Evolutionary conservation across 108 stramenopile species (phyloP).

Genomic region (Nannochloropsis gaditana): DNA sequence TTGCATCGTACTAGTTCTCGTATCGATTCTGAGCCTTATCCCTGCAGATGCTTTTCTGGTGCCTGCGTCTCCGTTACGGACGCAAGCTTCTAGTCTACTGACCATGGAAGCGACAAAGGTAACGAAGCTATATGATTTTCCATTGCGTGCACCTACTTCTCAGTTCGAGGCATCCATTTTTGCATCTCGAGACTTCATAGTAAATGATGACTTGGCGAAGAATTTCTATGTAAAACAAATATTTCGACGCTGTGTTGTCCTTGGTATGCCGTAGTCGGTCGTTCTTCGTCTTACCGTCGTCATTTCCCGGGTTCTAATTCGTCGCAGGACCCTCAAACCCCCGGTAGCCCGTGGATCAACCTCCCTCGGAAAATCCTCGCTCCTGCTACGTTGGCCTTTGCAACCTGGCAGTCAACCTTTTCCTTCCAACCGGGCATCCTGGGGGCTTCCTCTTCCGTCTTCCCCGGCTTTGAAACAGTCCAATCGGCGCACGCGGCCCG

Average conservation of each 20-base stretch:
- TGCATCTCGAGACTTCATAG: too few relatives aligned
- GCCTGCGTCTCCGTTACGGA: neutral
- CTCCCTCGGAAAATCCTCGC: neutral
- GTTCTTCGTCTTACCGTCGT: too few relatives aligned
- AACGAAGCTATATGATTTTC: neutral
- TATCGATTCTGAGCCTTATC: neutral
- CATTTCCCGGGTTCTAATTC: too few relatives aligned
- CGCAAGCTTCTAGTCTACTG: neutral
- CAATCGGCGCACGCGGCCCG: neutral
- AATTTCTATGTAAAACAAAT: too few relatives aligned
- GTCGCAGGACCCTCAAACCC: neutral
- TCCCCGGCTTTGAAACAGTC: neutral
- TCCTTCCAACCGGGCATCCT: neutral
- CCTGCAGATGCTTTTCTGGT: neutral
- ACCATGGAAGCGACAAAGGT: conserved; percentile 4
- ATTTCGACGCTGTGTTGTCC: too few relatives aligned
- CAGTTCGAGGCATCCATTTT: too few relatives aligned
- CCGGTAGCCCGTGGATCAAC: neutral
- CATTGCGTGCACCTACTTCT: too few relatives aligned
- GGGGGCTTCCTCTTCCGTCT: neutral
- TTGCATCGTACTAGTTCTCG: neutral
- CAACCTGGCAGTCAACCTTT: neutral
- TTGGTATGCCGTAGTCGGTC: too few relatives aligned
- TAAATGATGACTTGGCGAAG: too few relatives aligned
- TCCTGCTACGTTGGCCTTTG: neutral